Conservation (phyloP, 1,284 basidiomycete species). For the Cutaneotrichosporon mucoides region DNA sequence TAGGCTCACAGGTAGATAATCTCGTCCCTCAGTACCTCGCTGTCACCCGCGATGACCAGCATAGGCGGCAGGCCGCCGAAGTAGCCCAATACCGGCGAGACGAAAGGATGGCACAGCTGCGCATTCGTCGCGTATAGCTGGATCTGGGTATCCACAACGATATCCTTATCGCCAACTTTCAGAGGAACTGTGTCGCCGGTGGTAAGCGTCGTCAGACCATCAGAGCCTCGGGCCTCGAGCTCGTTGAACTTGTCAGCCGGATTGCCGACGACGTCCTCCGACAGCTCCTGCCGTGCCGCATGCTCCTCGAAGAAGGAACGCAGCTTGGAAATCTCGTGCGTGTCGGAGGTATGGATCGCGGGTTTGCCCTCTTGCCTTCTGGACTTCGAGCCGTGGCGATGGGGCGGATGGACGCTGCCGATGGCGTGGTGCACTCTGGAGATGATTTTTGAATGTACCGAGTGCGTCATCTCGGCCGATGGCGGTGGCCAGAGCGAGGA, state of each 20-base stretch:
- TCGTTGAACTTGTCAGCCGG: conserved; percentile 26
- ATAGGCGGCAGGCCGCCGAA: conserved; percentile 88
- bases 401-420: neutral
- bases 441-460: conserved; percentile 62
- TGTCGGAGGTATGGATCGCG: conserved; percentile 1
- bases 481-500: conserved; percentile 90
- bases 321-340: neutral
- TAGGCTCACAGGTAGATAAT: conserved; percentile 71
- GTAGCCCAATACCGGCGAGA: conserved; percentile 77
- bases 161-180: conserved; percentile 18
- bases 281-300: neutral
- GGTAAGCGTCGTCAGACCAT: conserved; percentile 19
- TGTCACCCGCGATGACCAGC: conserved; percentile 78
- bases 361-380: neutral
- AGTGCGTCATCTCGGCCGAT: conserved; percentile 62
- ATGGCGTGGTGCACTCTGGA: conserved; percentile 62
- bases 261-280: conserved; percentile 12
- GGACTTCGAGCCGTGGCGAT: neutral
- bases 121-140: conserved; percentile 87
- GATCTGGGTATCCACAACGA: conserved; percentile 58
- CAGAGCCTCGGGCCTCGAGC: conserved; percentile 2
- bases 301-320: neutral
- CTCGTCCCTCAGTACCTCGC: conserved; percentile 89
- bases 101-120: conserved; percentile 75
- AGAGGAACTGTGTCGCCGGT: conserved; percentile 18